Conservation (phyloP, 2,329 filamentous ascomycete genomes). For the Xylariaceae sp. region DNA sequence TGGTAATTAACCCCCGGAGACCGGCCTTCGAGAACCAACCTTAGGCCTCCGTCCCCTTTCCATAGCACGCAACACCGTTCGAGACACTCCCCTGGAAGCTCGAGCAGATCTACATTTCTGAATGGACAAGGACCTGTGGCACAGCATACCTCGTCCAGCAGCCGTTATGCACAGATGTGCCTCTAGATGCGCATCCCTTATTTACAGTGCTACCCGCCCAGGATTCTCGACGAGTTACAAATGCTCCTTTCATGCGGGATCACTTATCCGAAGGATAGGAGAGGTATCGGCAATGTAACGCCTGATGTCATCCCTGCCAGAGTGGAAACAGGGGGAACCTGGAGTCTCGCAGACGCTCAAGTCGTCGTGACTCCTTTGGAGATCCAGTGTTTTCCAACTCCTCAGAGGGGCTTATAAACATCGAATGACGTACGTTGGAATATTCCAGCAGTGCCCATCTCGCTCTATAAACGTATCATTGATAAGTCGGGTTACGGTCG, state of each 20-base stretch:
- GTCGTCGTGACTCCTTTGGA: constrained; percentile 2
- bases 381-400: neutral
- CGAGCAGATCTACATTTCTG: neutral
- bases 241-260: neutral
- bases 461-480: neutral
- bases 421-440: neutral
- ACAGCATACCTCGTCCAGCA: constrained; percentile 6
- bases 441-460: neutral
- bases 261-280: constrained; percentile 1
- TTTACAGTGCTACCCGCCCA: neutral
- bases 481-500: neutral
- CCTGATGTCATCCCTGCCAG: constrained; percentile 2
- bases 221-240: constrained; percentile 3
- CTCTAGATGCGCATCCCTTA: constrained; percentile 4
- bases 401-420: neutral
- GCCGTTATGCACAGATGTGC: constrained; percentile 6
- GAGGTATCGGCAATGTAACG: constrained; percentile 8
- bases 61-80: neutral
- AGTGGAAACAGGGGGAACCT: neutral
- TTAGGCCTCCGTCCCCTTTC: constrained; percentile 9
- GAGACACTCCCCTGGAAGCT: constrained; percentile 8
- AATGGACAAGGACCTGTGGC: constrained; percentile 7
- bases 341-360: neutral
- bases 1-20: constrained; percentile 1
- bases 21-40: neutral